A percentile compares a stretch with the other conserved stretches of the same genome.
phyloP scores from a whole-genome alignment of 306 rosid species.

The Fragaria ananassa region DNA sequence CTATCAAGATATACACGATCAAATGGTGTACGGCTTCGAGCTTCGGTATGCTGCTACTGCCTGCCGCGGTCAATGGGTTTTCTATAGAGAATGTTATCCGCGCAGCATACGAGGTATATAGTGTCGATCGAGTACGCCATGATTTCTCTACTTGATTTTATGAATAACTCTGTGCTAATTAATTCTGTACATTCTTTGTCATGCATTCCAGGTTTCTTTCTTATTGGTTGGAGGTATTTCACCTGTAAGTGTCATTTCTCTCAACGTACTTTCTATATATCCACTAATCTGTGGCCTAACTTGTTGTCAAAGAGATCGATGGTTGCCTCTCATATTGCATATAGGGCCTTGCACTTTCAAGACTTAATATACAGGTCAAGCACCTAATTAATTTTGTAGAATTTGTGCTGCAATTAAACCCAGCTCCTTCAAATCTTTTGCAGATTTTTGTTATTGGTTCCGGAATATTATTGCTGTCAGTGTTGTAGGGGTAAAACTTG shows the following conservation, averaged over 20 bases:
- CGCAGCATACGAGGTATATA: background rate
- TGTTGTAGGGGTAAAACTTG: too few relatives aligned
- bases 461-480: too few relatives aligned
- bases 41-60: too few relatives aligned
- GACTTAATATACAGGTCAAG: too few relatives aligned
- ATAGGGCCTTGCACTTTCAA: background rate
- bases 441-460: accelerated
- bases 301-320: too few relatives aligned
- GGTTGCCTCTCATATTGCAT: background rate
- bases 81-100: background rate
- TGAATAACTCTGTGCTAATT: background rate
- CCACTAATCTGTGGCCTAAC: too few relatives aligned
- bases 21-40: too few relatives aligned
- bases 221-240: accelerated
- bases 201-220: background rate
- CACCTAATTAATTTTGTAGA: too few relatives aligned
- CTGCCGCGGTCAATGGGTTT: background rate
- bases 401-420: too few relatives aligned
- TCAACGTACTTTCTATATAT: background rate
- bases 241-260: background rate
- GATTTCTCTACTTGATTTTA: background rate
- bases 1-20: background rate
- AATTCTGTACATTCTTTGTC: background rate
- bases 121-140: background rate
- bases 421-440: too few relatives aligned